Evolutionary conservation across 2,329 filamentous ascomycete species (phyloP).

Genomic region (Aspergillus hortae): DNA sequence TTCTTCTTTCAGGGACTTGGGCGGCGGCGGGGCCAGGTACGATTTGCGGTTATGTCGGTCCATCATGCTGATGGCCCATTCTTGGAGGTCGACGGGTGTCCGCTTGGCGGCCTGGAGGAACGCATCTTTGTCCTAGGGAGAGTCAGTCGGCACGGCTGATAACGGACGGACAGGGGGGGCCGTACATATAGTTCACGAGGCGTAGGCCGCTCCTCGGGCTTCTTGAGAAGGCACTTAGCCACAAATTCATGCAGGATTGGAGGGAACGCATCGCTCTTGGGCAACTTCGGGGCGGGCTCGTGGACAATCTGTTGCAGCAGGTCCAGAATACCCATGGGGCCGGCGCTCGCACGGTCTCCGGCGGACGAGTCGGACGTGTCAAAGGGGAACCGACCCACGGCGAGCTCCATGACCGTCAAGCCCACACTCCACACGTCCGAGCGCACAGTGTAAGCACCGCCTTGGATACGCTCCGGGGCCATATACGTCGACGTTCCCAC

Average conservation of each 20-base stretch:
- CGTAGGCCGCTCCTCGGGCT: conserved; percentile 82
- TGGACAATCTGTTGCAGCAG: conserved; percentile 96
- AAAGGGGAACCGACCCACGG: conserved; percentile 96
- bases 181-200: conserved; percentile 86
- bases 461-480: conserved; percentile 96
- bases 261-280: conserved; percentile 96
- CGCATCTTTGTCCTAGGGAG: conserved; percentile 73
- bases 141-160: conserved; percentile 20
- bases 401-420: conserved; percentile 90
- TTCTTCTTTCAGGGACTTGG: conserved; percentile 64
- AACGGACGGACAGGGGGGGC: neutral
- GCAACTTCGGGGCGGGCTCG: conserved; percentile 86
- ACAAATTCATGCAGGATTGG: conserved; percentile 95
- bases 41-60: conserved; percentile 94
- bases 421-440: conserved; percentile 99
- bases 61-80: conserved; percentile 93
- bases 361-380: conserved; percentile 76
- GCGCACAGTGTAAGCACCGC: conserved; percentile 94
- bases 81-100: conserved; percentile 87
- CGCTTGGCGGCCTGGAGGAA: conserved; percentile 96
- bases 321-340: conserved; percentile 90
- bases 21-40: conserved; percentile 78
- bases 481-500: conserved; percentile 99
- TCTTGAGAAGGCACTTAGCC: conserved; percentile 89
- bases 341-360: conserved; percentile 60